Conservation (phyloP, 2,329 filamentous ascomycete genomes). For the Botryotinia calthae region DNA sequence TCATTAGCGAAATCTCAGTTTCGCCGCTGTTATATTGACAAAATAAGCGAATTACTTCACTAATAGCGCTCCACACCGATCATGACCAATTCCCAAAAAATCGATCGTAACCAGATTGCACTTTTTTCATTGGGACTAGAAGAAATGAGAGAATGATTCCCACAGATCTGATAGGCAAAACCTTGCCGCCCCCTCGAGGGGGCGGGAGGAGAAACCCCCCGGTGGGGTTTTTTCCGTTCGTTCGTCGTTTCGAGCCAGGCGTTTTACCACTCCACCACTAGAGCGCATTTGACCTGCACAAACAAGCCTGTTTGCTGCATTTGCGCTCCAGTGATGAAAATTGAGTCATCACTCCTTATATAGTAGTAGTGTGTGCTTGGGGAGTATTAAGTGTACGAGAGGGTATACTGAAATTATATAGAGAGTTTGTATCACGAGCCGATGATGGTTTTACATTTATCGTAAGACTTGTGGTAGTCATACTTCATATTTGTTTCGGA, state of each 20-base stretch:
- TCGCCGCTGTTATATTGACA: not conserved
- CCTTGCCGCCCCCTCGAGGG: not conserved
- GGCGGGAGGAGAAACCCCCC: not conserved
- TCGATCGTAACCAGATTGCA: not conserved
- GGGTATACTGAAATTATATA: no score
- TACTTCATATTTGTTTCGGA: not conserved
- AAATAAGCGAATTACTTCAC: not conserved
- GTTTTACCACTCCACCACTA: not conserved
- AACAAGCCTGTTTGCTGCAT: not conserved
- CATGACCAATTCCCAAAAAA: not conserved
- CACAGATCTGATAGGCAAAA: not conserved
- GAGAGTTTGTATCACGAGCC: not conserved
- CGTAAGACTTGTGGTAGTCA: not conserved
- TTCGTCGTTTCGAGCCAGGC: not conserved
- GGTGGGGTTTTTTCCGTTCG: not conserved
- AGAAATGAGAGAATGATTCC: not conserved
- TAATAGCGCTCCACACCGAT: not conserved
- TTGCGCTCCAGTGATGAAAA: not conserved
- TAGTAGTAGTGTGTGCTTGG: not conserved
- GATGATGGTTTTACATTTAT: not conserved
- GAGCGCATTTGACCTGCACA: constrained; percentile 1
- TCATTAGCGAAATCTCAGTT: not conserved
- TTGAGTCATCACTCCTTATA: not conserved
- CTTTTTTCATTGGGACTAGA: not conserved
- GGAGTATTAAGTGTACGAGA: no score